phyloP scores from a whole-genome alignment of 306 rosid species.

The Clitoria ternatea region DNA sequence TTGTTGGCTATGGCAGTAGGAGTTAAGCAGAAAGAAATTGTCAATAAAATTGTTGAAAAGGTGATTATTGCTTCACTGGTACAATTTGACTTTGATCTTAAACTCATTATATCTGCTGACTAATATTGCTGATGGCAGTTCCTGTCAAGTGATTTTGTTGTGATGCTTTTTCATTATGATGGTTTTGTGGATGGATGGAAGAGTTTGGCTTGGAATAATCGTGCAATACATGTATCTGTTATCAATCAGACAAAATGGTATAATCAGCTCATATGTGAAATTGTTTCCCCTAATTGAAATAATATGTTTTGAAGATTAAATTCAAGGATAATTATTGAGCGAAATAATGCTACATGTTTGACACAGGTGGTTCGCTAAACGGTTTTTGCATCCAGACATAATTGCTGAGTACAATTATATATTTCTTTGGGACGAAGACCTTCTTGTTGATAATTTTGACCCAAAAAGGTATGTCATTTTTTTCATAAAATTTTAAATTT shows the following conservation, averaged over 20 bases:
- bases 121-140: conserved; percentile 33
- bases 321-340: not conserved
- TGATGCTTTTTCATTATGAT: conserved; percentile 60
- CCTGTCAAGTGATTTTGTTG: conserved; percentile 38
- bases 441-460: conserved; percentile 80
- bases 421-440: conserved; percentile 98
- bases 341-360: conserved; percentile 4
- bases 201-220: conserved; percentile 42
- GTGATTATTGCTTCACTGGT: conserved; percentile 34
- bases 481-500: not conserved
- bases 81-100: not conserved
- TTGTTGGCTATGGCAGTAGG: conserved; percentile 89
- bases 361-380: conserved; percentile 92
- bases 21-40: conserved; percentile 70
- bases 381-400: conserved; percentile 94
- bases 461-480: conserved; percentile 47
- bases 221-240: conserved; percentile 49
- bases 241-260: conserved; percentile 59
- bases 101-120: conserved; percentile 13
- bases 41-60: conserved; percentile 66
- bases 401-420: conserved; percentile 68
- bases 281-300: not conserved
- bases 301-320: not conserved
- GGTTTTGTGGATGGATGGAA: conserved; percentile 49
- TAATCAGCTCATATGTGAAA: not conserved